Conservation (phyloP, 2,329 filamentous ascomycete genomes). For the Daldinia sp. region DNA sequence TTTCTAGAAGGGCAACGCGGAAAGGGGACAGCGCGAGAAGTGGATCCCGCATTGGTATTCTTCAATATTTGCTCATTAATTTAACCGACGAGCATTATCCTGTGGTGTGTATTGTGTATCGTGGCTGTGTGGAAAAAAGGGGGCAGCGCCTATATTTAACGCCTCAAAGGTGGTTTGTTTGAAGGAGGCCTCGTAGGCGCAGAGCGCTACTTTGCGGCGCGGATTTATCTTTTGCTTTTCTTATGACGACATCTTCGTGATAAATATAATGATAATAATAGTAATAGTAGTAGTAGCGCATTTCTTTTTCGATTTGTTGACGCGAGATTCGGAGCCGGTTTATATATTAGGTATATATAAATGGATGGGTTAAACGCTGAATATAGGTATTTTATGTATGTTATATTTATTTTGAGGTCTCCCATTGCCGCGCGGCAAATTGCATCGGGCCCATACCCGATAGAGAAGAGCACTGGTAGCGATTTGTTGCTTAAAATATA, state of each 20-base stretch:
- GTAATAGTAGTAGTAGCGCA: too few species aligned
- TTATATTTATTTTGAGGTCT: slow-evolving; percentile 18
- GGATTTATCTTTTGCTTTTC: slow-evolving; percentile 9
- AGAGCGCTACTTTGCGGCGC: slow-evolving; percentile 1
- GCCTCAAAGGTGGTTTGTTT: slow-evolving; percentile 11
- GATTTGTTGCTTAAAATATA: slow-evolving; percentile 15
- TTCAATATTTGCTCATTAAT: slow-evolving; percentile 23
- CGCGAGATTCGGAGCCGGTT: slow-evolving; percentile 7
- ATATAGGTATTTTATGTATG: background rate
- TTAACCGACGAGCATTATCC: slow-evolving; percentile 28
- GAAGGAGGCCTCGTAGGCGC: slow-evolving; percentile 20
- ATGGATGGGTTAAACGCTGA: slow-evolving; percentile 10
- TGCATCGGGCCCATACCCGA: slow-evolving; percentile 29
- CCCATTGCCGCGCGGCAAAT: slow-evolving; percentile 42
- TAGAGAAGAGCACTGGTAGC: slow-evolving; percentile 16
- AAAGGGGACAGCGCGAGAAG: slow-evolving; percentile 13
- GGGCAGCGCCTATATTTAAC: slow-evolving; percentile 17
- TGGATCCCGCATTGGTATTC: slow-evolving; percentile 4
- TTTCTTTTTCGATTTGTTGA: slow-evolving; percentile 12
- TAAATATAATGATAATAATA: background rate
- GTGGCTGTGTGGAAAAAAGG: background rate
- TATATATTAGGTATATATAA: slow-evolving; percentile 25
- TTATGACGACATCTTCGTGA: slow-evolving; percentile 8
- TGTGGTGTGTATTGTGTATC: slow-evolving; percentile 12
- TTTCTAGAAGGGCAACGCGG: slow-evolving; percentile 35